Base-by-base conservation (phyloP, 495 filamentous ascomycete species). In the Xylaria nigripes region DNA sequence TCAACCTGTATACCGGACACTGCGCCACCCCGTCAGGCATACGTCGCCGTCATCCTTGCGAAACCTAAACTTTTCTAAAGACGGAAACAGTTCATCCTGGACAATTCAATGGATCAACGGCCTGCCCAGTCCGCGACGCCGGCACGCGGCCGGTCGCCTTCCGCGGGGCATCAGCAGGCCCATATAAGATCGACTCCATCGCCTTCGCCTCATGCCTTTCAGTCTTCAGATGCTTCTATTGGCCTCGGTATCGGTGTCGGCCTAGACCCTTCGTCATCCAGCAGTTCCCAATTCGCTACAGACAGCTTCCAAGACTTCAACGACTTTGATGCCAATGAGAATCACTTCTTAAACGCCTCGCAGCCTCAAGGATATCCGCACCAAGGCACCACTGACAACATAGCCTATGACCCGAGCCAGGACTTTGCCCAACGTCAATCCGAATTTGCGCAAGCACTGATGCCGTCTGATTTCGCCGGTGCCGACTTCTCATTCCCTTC, bases 401-500 rank as follows among this genome's bases (percentile, higher is more conserved):
- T 63, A 40, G 38, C 68, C 36, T 75, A 70, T 54, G 71, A 72
- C 29, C 65, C 74, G 36, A 67, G 64, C 53, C 70, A 68, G 53
- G 61, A 61, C 60, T 75, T 70, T 54, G 54, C 63, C 23, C 67
- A 74, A 13, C 58, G 64, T 46, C 59, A 62, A 44, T 29, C 63
- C 56, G 57, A 63, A 51, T 74, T 68, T 59, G 64, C 63, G 42
- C 56, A 72, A 40, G 64, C 51, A 41, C 67, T 74, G 42, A 45
- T 79, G 27, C 56, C 63, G n/a, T 45, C 68, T 8, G 72, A 66
- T 55, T 78, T 79, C 57, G 61, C 61, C 56, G 63, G 67, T 59
- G 65, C 61, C 40, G 80, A 83, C 65, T 83, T 81, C 27, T 68
- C 82, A 49, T 82, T 76, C 54, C 72, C 78, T 16, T 56, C 67